These are phyloP conservation scores for Amanita subjunquillea DNA, from an alignment of 768 basidiomycete genomes.

Conservation along the genomic window DNA sequence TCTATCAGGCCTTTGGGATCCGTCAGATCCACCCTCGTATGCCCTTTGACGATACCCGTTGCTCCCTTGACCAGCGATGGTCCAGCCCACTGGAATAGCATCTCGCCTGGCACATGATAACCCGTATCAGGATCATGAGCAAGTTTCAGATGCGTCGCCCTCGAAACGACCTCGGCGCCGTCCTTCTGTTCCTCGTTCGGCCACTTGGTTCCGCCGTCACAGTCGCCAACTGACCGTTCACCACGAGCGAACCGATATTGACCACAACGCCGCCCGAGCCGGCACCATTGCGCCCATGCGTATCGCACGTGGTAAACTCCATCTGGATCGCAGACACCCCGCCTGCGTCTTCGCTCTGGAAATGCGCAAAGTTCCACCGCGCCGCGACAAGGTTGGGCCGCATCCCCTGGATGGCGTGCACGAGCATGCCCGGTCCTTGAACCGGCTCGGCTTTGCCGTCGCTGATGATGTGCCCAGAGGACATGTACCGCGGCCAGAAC, in stretches of 20 bases:
- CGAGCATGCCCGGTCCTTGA: conserved; percentile 72
- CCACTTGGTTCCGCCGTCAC: conserved; percentile 78
- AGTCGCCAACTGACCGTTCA: conserved; percentile 64
- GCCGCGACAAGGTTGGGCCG: conserved; percentile 88
- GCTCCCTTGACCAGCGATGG: conserved; percentile 45
- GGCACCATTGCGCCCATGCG: conserved; percentile 67
- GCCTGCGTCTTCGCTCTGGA: conserved; percentile 65
- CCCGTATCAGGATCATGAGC: conserved; percentile 70
- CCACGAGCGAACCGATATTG: conserved; percentile 78
- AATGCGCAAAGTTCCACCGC: conserved; percentile 92
- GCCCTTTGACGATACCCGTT: conserved; percentile 45
- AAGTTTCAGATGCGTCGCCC: conserved; percentile 52
- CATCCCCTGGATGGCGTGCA: conserved; percentile 98
- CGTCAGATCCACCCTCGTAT: conserved; percentile 38
- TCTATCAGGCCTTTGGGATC: conserved; percentile 72
- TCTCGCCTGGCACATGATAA: conserved; percentile 60
- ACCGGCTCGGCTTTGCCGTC: conserved; percentile 50
- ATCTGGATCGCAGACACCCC: conserved; percentile 86
- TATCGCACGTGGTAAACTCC: conserved; percentile 85
- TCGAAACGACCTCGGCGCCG: conserved; percentile 44
- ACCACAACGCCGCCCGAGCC: conserved; percentile 79
- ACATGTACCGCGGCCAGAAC: conserved; percentile 72
- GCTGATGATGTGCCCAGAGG: conserved; percentile 56
- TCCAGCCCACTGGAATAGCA: conserved; percentile 74
- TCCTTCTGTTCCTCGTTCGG: conserved; percentile 45